phyloP scores from a whole-genome alignment of 805 yeast genomes.

The Maudiozyma barnettii region DNA sequence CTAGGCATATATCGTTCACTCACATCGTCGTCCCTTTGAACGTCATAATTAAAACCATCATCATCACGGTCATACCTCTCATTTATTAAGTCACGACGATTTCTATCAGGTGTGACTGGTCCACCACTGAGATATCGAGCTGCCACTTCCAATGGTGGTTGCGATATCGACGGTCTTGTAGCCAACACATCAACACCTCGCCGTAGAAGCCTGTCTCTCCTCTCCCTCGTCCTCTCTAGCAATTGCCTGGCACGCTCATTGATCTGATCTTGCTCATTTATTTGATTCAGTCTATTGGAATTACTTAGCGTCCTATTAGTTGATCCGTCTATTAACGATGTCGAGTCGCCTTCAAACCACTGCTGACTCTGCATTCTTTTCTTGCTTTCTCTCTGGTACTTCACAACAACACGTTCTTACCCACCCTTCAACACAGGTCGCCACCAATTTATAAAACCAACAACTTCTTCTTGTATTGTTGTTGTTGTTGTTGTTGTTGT shows the following conservation, averaged over 20 bases:
- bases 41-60: too few species aligned
- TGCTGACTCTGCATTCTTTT: constrained; percentile 6
- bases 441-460: too few species aligned
- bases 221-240: constrained; percentile 24
- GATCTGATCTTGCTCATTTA: constrained; percentile 18
- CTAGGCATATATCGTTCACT: not conserved
- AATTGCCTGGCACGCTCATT: constrained; percentile 24
- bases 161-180: not conserved
- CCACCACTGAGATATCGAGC: not conserved
- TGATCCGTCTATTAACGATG: not conserved
- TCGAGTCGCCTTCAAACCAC: constrained; percentile 1
- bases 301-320: constrained; percentile 12
- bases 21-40: not conserved
- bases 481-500: too few species aligned
- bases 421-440: too few species aligned
- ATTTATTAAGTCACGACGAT: too few species aligned
- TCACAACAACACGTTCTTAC: too few species aligned
- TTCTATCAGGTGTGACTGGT: not conserved
- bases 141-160: not conserved
- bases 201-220: constrained; percentile 11
- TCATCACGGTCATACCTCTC: too few species aligned
- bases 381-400: not conserved
- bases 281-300: constrained; percentile 12
- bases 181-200: not conserved
- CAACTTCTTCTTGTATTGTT: too few species aligned